A percentile compares a stretch with the other conserved stretches of the same genome.
phyloP scores from a whole-genome alignment of 441 rosid species.

The Viola pubescens region DNA sequence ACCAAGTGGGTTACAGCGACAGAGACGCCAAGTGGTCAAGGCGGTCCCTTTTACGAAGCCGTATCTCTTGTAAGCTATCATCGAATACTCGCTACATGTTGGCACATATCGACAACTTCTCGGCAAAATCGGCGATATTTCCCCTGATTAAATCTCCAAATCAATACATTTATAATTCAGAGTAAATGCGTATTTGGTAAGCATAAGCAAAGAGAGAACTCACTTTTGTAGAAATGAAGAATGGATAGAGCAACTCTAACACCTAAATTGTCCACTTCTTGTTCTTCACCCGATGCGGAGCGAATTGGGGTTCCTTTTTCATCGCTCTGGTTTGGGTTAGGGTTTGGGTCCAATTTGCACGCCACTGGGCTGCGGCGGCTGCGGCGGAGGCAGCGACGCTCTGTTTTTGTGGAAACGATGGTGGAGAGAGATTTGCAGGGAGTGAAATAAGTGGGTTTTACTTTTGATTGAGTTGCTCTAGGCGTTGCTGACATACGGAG shows the following conservation, averaged over 20 bases:
- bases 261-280: constrained; percentile 40
- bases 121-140: constrained; percentile 75
- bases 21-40: constrained; percentile 72
- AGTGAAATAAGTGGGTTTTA: too few species aligned
- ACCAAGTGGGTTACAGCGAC: constrained; percentile 95
- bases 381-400: background rate
- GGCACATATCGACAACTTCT: constrained; percentile 80
- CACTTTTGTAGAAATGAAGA: constrained; percentile 78
- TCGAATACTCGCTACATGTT: constrained; percentile 83
- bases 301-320: too few species aligned
- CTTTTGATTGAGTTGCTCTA: too few species aligned
- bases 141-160: constrained; percentile 34
- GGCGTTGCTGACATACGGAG: too few species aligned
- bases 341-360: background rate
- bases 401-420: background rate
- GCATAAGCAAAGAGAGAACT: constrained; percentile 1
- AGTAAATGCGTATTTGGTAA: background rate
- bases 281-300: background rate
- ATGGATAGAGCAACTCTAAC: constrained; percentile 67
- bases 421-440: too few species aligned
- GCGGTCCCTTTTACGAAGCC: constrained; percentile 65
- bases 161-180: background rate
- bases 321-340: background rate
- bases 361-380: background rate
- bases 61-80: constrained; percentile 89